Evolutionary conservation across 177 flowering plant species (phyloP).

Genomic region (Telopea speciosissima): DNA sequence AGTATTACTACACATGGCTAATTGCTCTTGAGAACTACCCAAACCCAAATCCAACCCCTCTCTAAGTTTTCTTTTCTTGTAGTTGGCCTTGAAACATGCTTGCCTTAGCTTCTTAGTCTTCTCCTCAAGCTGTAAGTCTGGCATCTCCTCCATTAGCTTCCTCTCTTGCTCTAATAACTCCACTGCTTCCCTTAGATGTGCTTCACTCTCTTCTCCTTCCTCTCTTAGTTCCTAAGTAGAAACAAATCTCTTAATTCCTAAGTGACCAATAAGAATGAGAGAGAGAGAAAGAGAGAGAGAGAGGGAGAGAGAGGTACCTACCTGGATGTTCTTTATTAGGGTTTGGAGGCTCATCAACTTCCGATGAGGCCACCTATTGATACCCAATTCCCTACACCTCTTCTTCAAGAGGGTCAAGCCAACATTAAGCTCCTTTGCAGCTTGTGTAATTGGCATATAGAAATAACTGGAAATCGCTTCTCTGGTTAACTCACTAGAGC

Average conservation of each 20-base stretch:
- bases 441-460: constrained; percentile 81
- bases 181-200: constrained; percentile 38
- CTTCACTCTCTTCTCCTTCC: constrained; percentile 34
- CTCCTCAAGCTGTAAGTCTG: constrained; percentile 58
- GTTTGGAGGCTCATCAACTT: constrained; percentile 77
- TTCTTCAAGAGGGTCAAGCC: constrained; percentile 82
- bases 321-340: constrained; percentile 75
- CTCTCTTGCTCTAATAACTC: constrained; percentile 49
- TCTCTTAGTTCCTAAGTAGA: constrained; percentile 41
- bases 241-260: constrained; percentile 48
- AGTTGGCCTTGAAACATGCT: constrained; percentile 88
- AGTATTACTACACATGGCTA: too few species aligned
- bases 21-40: neutral
- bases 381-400: constrained; percentile 79
- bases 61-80: constrained; percentile 65
- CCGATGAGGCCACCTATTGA: constrained; percentile 85
- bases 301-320: constrained; percentile 33
- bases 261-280: neutral
- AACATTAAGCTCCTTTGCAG: constrained; percentile 72
- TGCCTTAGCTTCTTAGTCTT: constrained; percentile 79
- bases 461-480: constrained; percentile 46
- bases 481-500: constrained; percentile 34
- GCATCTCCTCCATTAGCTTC: constrained; percentile 60
- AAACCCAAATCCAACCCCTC: constrained; percentile 11
- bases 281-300: constrained; percentile 3